Conservation (phyloP, 257 asterid genomes). For the Nicotiana obtusifolia region DNA sequence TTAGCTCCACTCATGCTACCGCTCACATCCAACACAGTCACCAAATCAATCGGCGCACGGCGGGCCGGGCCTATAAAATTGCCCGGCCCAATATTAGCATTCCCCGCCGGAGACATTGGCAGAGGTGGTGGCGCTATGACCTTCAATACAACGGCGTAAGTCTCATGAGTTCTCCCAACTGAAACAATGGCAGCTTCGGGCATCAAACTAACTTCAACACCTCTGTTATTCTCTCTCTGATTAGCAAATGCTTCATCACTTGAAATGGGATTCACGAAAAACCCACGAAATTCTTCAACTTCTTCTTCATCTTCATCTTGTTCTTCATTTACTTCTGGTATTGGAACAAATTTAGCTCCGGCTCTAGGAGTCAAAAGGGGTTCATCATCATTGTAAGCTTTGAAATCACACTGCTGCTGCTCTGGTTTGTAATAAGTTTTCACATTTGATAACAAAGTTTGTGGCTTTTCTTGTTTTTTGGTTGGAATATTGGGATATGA, state of each 20-base stretch:
- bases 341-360: constrained; percentile 30
- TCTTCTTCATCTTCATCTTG: constrained; percentile 25
- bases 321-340: constrained; percentile 22
- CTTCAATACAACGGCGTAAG: constrained; percentile 61
- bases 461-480: constrained; percentile 1
- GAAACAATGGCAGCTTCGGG: constrained; percentile 78
- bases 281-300: constrained; percentile 68
- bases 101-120: constrained; percentile 18
- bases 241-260: constrained; percentile 25
- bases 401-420: background rate
- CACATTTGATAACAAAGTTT: background rate
- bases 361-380: constrained; percentile 54
- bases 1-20: constrained; percentile 77
- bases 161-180: constrained; percentile 43
- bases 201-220: constrained; percentile 43
- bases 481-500: constrained; percentile 2
- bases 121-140: constrained; percentile 50
- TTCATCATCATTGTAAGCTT: constrained; percentile 62
- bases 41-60: constrained; percentile 88
- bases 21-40: constrained; percentile 76
- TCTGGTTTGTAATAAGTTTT: constrained; percentile 8
- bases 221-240: constrained; percentile 17
- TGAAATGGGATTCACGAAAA: constrained; percentile 54
- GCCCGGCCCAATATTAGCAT: background rate
- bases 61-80: constrained; percentile 32